Conservation (phyloP, 768 basidiomycete species). For the Kwoniella sp. region DNA sequence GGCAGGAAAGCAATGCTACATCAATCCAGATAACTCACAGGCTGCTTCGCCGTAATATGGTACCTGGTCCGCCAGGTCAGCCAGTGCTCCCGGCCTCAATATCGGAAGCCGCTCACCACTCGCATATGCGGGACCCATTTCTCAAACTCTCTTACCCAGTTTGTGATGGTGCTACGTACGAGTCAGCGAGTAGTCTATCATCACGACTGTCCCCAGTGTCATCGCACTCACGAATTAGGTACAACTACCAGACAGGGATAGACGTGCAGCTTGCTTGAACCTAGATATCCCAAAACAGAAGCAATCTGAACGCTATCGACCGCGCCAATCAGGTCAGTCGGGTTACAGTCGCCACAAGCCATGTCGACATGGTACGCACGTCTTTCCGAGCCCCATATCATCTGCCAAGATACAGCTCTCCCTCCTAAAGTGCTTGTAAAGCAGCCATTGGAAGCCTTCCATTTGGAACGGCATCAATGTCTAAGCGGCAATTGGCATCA, state of each 20-base stretch:
- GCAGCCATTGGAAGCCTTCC: constrained; percentile 51
- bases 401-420: constrained; percentile 66
- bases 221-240: constrained; percentile 67
- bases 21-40: constrained; percentile 60
- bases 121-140: constrained; percentile 60
- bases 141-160: constrained; percentile 89
- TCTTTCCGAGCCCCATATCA: constrained; percentile 74
- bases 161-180: constrained; percentile 63
- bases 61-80: constrained; percentile 39
- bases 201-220: too few species aligned
- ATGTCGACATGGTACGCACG: constrained; percentile 28
- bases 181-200: constrained; percentile 1
- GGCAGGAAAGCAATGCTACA: constrained; percentile 49
- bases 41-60: constrained; percentile 73
- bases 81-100: background rate
- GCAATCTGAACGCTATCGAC: constrained; percentile 83
- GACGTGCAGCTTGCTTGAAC: constrained; percentile 56
- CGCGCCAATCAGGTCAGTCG: constrained; percentile 49
- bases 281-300: constrained; percentile 69
- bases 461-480: constrained; percentile 77
- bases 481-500: constrained; percentile 17
- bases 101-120: constrained; percentile 51
- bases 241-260: constrained; percentile 85
- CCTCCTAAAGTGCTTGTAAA: constrained; percentile 45
- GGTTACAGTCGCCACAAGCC: background rate